phyloP scores from a whole-genome alignment of 2,329 filamentous ascomycete genomes.

The Fusarium newnesense region DNA sequence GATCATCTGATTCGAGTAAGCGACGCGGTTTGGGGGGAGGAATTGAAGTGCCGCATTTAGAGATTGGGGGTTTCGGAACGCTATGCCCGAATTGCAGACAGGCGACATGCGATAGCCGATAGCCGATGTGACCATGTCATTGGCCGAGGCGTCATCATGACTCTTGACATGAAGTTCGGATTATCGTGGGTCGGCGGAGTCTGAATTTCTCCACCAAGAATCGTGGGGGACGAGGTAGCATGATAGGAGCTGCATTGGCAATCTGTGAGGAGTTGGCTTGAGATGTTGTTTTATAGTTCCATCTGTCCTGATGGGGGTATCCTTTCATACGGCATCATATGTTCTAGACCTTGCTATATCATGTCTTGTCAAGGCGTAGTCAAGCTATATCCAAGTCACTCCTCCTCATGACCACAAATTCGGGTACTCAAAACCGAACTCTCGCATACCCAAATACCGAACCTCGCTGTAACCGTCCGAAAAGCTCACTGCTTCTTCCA shows the following conservation, averaged over 20 bases:
- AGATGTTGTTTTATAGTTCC: neutral
- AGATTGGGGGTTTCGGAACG: conserved; percentile 40
- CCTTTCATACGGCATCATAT: neutral
- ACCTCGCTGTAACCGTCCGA: conserved; percentile 1
- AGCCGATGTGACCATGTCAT: conserved; percentile 13
- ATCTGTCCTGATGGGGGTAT: conserved; percentile 18
- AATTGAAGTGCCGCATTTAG: neutral
- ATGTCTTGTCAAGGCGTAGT: conserved; percentile 3
- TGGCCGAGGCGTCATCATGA: conserved; percentile 29
- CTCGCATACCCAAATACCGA: conserved; percentile 12
- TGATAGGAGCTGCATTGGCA: neutral
- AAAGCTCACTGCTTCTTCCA: conserved; percentile 32
- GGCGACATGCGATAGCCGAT: conserved; percentile 26
- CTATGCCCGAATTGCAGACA: conserved; percentile 18
- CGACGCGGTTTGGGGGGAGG: conserved; percentile 26
- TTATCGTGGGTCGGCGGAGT: conserved; percentile 39
- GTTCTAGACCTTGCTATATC: conserved; percentile 8
- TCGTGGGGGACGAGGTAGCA: conserved; percentile 16
- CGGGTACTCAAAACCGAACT: conserved; percentile 33
- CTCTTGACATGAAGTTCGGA: conserved; percentile 33
- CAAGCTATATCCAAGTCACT: conserved; percentile 9
- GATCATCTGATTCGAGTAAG: conserved; percentile 8
- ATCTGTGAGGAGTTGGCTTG: neutral
- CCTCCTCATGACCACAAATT: conserved; percentile 6
- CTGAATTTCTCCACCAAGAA: conserved; percentile 42